These are phyloP conservation scores for Phaeosphaeriaceae sp. DNA, from an alignment of 2,329 filamentous ascomycete genomes.

Conservation along the genomic window DNA sequence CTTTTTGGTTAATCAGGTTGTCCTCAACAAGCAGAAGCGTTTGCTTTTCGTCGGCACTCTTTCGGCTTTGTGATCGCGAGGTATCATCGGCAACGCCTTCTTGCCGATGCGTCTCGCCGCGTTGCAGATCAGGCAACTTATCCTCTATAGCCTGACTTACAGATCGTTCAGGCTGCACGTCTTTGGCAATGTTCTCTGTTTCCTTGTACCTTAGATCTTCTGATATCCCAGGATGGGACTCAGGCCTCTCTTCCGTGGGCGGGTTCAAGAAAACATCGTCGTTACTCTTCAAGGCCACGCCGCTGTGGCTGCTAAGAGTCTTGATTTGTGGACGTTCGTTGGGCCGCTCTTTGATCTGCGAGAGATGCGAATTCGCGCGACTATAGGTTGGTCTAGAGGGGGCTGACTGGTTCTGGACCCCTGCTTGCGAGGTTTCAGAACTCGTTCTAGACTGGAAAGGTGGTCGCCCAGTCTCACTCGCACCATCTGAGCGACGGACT, in stretches of 20 bases:
- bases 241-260: conserved; percentile 36
- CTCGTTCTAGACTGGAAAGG: conserved; percentile 29
- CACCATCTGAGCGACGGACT: conserved; percentile 34
- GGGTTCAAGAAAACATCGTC: conserved; percentile 40
- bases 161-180: conserved; percentile 14
- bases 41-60: conserved; percentile 21
- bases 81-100: conserved; percentile 18
- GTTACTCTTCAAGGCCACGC: conserved; percentile 19
- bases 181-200: conserved; percentile 23
- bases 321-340: conserved; percentile 20
- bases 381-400: conserved; percentile 32
- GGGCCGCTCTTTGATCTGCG: conserved; percentile 30
- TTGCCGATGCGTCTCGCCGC: conserved; percentile 38
- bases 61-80: conserved; percentile 27
- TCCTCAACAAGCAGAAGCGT: conserved; percentile 56
- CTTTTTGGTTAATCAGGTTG: conserved; percentile 58
- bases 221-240: conserved; percentile 32
- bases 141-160: conserved; percentile 10
- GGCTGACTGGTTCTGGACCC: conserved; percentile 14
- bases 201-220: conserved; percentile 31
- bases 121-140: conserved; percentile 19
- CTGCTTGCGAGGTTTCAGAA: conserved; percentile 26
- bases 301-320: conserved; percentile 11
- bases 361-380: conserved; percentile 35
- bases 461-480: conserved; percentile 31